Evolutionary conservation across 2,329 filamentous ascomycete species (phyloP).

Genomic region (Coniochaeta prunicola): DNA sequence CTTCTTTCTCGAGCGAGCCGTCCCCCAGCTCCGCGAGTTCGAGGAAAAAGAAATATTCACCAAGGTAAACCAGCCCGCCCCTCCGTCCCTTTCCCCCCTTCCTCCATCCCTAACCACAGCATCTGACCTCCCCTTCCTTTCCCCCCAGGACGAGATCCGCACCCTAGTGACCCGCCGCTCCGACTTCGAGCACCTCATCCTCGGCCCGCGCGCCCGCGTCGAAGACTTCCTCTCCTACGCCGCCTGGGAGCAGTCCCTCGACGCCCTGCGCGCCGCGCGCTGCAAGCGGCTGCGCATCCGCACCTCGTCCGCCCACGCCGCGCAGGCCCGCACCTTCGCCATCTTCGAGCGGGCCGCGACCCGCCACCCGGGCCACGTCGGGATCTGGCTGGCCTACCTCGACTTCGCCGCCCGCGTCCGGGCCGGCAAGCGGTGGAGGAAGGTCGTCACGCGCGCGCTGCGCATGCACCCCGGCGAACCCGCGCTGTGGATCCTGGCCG

Average conservation of each 20-base stretch:
- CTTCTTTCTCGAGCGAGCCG: slow-evolving; percentile 86
- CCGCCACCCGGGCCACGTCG: slow-evolving; percentile 74
- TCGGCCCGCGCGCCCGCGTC: slow-evolving; percentile 69
- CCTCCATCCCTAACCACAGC: not conserved
- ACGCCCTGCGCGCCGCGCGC: slow-evolving; percentile 73
- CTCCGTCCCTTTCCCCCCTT: slow-evolving; percentile 6
- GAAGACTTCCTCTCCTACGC: slow-evolving; percentile 81
- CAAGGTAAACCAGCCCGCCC: slow-evolving; percentile 42
- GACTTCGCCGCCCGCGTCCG: slow-evolving; percentile 67
- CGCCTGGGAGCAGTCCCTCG: slow-evolving; percentile 61
- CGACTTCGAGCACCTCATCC: slow-evolving; percentile 86
- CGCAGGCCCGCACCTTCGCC: slow-evolving; percentile 78
- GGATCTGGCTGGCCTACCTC: slow-evolving; percentile 86
- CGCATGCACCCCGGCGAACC: slow-evolving; percentile 79
- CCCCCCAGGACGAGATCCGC: slow-evolving; percentile 71
- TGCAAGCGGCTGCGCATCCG: slow-evolving; percentile 75
- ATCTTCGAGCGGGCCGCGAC: slow-evolving; percentile 81
- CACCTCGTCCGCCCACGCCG: slow-evolving; percentile 57
- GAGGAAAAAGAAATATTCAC: slow-evolving; percentile 88
- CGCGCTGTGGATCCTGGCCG: slow-evolving; percentile 81
- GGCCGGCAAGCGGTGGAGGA: slow-evolving; percentile 59
- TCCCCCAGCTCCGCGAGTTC: slow-evolving; percentile 87
- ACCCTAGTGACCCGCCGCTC: slow-evolving; percentile 85
- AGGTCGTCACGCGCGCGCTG: slow-evolving; percentile 60
- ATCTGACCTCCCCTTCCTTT: slow-evolving; percentile 1